Conservation (phyloP, 345 rosid species). For the Pistacia atlantica region DNA sequence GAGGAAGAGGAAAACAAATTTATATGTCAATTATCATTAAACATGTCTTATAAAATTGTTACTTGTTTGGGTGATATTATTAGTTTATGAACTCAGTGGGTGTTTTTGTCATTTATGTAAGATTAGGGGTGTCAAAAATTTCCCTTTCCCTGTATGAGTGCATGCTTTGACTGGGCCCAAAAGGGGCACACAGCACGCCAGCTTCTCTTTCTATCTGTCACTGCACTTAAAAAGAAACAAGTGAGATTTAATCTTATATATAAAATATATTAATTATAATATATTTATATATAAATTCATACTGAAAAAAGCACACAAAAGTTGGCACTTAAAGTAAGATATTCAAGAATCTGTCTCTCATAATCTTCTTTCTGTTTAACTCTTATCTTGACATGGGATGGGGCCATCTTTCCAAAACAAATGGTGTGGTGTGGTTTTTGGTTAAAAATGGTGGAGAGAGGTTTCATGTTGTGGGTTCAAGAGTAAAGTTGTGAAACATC, state of each 20-base stretch:
- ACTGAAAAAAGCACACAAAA: background rate
- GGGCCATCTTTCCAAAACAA: background rate
- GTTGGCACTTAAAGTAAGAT: conserved; percentile 12
- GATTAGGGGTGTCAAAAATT: too few relatives aligned
- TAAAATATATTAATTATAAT: background rate
- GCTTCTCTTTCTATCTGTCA: background rate
- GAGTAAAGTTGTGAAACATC: conserved; percentile 3
- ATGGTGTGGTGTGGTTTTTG: background rate
- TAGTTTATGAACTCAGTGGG: too few relatives aligned
- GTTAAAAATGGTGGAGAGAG: conserved; percentile 3
- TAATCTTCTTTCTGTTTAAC: background rate
- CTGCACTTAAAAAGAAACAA: background rate
- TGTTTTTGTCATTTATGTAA: too few relatives aligned
- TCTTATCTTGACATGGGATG: background rate
- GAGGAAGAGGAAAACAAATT: too few relatives aligned
- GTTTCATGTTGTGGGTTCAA: background rate
- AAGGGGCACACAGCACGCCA: background rate
- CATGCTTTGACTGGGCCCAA: conserved; percentile 14
- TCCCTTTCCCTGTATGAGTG: background rate
- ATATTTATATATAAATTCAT: background rate
- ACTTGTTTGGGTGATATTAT: too few relatives aligned
- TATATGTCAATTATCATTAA: too few relatives aligned
- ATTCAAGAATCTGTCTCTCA: conserved; percentile 4
- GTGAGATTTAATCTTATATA: background rate
- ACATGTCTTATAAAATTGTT: too few relatives aligned